Conservation (phyloP, 73 alveolate genomes). For the Durusdinium trenchii region DNA sequence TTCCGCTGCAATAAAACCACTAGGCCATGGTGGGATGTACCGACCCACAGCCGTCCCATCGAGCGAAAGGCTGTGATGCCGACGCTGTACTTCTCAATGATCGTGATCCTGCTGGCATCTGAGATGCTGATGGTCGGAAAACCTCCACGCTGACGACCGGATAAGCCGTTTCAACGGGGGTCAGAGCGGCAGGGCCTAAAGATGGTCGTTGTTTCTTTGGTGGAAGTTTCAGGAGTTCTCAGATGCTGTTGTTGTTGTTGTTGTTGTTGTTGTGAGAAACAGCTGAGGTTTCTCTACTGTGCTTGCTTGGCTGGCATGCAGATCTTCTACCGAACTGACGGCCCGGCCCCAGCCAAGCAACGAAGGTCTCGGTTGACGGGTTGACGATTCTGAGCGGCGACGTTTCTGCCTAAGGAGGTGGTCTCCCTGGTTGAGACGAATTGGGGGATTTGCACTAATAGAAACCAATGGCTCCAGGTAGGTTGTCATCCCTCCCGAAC, state of each 20-base stretch:
- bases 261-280: background rate
- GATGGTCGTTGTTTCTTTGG: too few species aligned
- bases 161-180: background rate
- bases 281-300: conserved; percentile 59
- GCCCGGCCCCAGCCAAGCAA: background rate
- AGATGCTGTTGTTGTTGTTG: background rate
- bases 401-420: background rate
- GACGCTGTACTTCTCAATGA: conserved; percentile 71
- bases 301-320: conserved; percentile 71
- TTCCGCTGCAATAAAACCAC: background rate
- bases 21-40: background rate
- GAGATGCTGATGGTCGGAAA: background rate
- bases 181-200: too few species aligned
- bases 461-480: too few species aligned
- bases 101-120: conserved; percentile 19
- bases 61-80: conserved; percentile 91
- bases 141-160: background rate
- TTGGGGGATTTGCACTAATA: too few species aligned
- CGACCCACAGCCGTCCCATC: too few species aligned
- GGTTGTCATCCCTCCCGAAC: too few species aligned
- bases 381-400: background rate
- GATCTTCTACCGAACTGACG: conserved; percentile 44
- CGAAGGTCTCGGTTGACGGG: too few species aligned
- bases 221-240: background rate
- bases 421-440: background rate